Percentiles rank a stretch among this genome's conserved stretches.
phyloP scores from a whole-genome alignment of 2,329 filamentous ascomycete genomes.

The Huntiella savannae region DNA sequence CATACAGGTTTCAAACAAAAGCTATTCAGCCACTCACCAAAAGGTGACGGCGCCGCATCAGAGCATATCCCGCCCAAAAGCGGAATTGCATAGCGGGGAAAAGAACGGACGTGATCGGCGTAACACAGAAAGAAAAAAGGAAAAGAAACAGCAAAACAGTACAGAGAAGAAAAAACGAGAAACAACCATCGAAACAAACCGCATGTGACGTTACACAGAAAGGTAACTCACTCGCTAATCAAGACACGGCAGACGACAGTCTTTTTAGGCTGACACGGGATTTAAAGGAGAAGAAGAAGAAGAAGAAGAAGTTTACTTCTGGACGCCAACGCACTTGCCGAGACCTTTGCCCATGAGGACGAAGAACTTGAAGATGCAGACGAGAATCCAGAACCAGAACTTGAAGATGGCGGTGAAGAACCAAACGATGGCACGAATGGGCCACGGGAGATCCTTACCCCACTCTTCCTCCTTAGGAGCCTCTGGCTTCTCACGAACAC shows the following conservation, averaged over 20 bases:
- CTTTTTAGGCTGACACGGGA: neutral
- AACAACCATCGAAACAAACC: neutral
- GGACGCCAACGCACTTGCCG: constrained; percentile 28
- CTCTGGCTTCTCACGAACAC: constrained; percentile 19
- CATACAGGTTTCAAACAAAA: neutral
- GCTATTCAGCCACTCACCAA: neutral
- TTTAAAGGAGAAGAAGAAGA: neutral
- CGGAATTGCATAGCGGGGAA: neutral
- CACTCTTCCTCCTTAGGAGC: constrained; percentile 16
- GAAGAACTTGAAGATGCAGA: constrained; percentile 34
- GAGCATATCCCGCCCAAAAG: neutral
- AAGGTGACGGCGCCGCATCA: constrained; percentile 1
- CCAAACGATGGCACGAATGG: constrained; percentile 29
- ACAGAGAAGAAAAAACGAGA: constrained; percentile 1
- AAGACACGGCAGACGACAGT: neutral
- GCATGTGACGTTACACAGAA: neutral
- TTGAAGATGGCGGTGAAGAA: constrained; percentile 35
- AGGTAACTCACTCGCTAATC: neutral
- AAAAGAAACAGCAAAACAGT: neutral
- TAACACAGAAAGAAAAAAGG: neutral
- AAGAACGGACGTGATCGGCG: constrained; percentile 3
- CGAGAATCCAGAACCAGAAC: constrained; percentile 37
- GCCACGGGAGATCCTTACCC: constrained; percentile 22
- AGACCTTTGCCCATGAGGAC: constrained; percentile 30
- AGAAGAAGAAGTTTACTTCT: neutral